Evolutionary conservation across 169 alveolate species (phyloP), one percentile per base, ranked within the genome.

Genomic region (Cryptosporidium andersoni): DNA sequence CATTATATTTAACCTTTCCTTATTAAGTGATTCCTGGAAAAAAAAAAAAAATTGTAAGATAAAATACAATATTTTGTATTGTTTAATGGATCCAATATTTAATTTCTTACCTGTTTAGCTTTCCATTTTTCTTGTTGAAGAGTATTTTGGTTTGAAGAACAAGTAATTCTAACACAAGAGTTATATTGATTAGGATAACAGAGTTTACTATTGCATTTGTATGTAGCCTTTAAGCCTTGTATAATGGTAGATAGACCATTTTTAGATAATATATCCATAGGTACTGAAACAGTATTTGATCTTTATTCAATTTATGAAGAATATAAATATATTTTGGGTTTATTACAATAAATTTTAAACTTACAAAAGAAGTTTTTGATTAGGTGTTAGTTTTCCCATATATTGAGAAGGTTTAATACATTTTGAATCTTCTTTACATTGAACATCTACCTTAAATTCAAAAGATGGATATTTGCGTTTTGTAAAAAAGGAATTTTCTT

Each of bases 171-270:
- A 47, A 74, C 55, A 45, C 85, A 74, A 45, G 85, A 74, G n/a
- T 74, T 58, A 58, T 74, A 74, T 60, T 74, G 85, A 34, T 74
- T 40, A 43, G 85, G 85, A 6, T 58, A 45, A 36, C 85, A 74
- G 42, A 34, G 55, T 4, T 66, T 66, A 39, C 85, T 58, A 47
- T 74, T 74, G 34, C 85, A 74, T 3, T 12, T 74, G 39, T 74
- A 74, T n/a, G 40, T 56, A 58, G 62, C 74, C 3, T 47, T 39
- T 8, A 53, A 48, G 9, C 52, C 43, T 1, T 47, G 12, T 42
- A 74, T 11, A 4, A 55, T 16, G 39, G 43, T 25, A 36, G 56
- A 48, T 9, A 74, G 40, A 2, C 85, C 85, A 66, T 25, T 51
- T 8, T 48, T 74, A 58, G 55, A 34, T 36, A 74, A 58, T 25